These are phyloP conservation scores for Russula olivacea DNA, from an alignment of 768 basidiomycete species.

Conservation along the genomic window DNA sequence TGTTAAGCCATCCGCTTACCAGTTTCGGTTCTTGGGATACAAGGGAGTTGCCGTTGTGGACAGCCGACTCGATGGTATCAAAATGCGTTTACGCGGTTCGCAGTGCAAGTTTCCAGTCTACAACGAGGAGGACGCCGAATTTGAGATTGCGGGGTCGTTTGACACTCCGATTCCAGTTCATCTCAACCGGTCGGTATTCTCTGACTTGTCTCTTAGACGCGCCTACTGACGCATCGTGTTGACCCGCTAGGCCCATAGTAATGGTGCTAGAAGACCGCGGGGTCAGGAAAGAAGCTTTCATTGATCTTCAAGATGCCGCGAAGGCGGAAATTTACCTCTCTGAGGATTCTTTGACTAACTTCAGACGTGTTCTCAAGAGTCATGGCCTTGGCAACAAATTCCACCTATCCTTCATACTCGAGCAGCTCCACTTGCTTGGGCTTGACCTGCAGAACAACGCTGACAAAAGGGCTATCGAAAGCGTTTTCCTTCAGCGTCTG, in stretches of 20 bases:
- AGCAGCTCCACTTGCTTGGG: conserved; percentile 41
- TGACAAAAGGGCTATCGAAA: conserved; percentile 39
- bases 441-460: conserved; percentile 42
- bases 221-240: background rate
- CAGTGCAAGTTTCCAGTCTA: conserved; percentile 71
- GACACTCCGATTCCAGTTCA: conserved; percentile 54
- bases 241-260: conserved; percentile 50
- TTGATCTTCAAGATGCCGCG: conserved; percentile 54
- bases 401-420: conserved; percentile 47
- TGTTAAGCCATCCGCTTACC: conserved; percentile 42
- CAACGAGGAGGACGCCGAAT: conserved; percentile 42
- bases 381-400: conserved; percentile 46
- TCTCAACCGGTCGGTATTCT: conserved; percentile 55
- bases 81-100: conserved; percentile 62
- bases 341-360: conserved; percentile 43
- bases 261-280: conserved; percentile 77
- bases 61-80: conserved; percentile 45
- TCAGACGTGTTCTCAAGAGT: conserved; percentile 42
- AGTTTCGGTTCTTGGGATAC: conserved; percentile 74
- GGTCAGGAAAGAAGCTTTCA: conserved; percentile 51
- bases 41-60: conserved; percentile 80
- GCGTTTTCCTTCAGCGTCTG: conserved; percentile 51
- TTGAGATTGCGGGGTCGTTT: conserved; percentile 70
- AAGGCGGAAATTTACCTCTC: conserved; percentile 55
- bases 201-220: background rate